These are phyloP conservation scores for Limonomyces culmigenus DNA, from an alignment of 1,284 basidiomycete genomes.

Conservation along the genomic window DNA sequence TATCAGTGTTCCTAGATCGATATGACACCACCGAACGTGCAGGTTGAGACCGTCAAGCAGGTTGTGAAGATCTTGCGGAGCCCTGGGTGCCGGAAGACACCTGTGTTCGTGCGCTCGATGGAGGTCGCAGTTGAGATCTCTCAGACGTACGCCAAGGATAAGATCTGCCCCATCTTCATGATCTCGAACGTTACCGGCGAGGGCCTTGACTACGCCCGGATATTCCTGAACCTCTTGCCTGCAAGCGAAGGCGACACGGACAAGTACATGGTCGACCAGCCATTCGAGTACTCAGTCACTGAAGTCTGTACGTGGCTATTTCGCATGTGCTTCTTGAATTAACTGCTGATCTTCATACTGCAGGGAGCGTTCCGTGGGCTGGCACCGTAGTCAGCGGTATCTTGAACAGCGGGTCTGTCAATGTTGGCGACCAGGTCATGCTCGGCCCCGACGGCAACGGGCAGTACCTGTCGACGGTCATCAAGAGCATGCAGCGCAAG, in stretches of 20 bases:
- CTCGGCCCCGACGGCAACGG: constrained; percentile 92
- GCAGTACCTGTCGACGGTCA: constrained; percentile 64
- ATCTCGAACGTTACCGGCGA: constrained; percentile 92
- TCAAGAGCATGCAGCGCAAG: constrained; percentile 93
- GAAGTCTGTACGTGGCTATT: no score
- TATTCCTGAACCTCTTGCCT: constrained; percentile 75
- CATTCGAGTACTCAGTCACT: constrained; percentile 71
- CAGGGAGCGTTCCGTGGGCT: constrained; percentile 79
- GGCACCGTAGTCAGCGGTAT: constrained; percentile 94
- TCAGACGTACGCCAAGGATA: constrained; percentile 51
- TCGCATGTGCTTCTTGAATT: constrained; percentile 26
- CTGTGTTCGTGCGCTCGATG: constrained; percentile 58
- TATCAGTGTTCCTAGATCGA: constrained; percentile 65
- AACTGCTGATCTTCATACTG: constrained; percentile 5
- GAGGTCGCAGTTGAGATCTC: constrained; percentile 71
- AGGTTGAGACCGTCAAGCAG: constrained; percentile 84
- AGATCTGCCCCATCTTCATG: constrained; percentile 86
- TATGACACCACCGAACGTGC: constrained; percentile 90
- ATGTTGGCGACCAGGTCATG: constrained; percentile 69
- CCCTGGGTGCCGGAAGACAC: constrained; percentile 79
- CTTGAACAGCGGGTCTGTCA: constrained; percentile 60
- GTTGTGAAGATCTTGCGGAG: constrained; percentile 86
- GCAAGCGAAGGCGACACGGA: constrained; percentile 70
- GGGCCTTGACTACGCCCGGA: constrained; percentile 74
- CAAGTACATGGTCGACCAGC: constrained; percentile 71